A percentile compares a stretch with the other conserved stretches of the same genome.
Evolutionary conservation across 1,284 basidiomycete species (phyloP).

Genomic region (Boletus mariae): DNA sequence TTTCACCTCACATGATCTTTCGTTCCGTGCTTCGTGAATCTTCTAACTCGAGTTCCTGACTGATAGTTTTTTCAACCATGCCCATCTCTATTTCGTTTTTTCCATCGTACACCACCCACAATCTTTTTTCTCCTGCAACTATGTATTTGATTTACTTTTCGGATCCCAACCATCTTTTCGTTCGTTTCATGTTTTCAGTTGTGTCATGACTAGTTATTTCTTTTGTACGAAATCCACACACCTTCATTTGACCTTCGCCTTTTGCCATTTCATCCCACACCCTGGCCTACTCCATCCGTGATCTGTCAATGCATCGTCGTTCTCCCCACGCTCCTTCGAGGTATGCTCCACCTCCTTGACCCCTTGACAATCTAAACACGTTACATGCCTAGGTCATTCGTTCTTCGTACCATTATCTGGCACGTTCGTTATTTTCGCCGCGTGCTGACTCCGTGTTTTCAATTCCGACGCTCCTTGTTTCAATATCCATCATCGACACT

Average conservation of each 20-base stretch:
- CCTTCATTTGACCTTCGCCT: constrained; percentile 1
- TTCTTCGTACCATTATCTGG: background rate
- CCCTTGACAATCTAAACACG: background rate
- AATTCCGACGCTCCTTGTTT: constrained; percentile 1
- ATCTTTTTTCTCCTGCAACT: constrained; percentile 4
- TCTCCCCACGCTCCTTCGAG: constrained; percentile 12
- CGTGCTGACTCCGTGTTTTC: background rate
- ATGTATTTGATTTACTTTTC: background rate
- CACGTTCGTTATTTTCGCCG: constrained; percentile 5
- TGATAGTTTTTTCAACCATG: constrained; percentile 1
- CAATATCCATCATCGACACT: background rate
- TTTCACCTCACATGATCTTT: background rate
- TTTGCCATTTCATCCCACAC: background rate
- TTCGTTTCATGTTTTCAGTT: constrained; percentile 11
- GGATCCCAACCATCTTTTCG: constrained; percentile 9
- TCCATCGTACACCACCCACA: background rate
- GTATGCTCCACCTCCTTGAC: constrained; percentile 8
- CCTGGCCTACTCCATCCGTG: background rate
- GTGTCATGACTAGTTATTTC: constrained; percentile 2
- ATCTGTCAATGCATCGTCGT: background rate
- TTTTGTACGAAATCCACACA: background rate
- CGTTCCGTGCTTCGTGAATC: background rate
- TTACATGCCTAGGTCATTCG: constrained; percentile 3
- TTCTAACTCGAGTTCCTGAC: background rate
- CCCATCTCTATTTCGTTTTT: background rate